Base-by-base conservation (phyloP, 805 yeast genomes). In the Ogataea trehaloabstinens region DNA sequence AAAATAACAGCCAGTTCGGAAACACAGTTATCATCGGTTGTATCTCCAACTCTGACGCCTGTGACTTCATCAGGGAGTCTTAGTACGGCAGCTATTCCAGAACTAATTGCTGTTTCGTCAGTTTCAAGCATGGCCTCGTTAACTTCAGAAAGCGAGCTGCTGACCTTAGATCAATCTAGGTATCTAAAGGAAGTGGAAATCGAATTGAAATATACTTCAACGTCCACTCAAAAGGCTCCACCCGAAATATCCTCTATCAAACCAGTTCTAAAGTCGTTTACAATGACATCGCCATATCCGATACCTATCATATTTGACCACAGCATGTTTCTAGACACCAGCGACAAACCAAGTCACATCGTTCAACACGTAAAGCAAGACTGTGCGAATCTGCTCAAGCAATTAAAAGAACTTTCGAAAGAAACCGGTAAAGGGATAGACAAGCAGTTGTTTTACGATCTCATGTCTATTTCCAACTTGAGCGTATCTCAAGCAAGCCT, bases 361-460 rank as follows among this genome's bases (percentile, higher is more conserved):
- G 33, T 49, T 6, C 28, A 28, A 12, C 35, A 35, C 24, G 36
- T 49, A 12, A 54, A 49, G 19, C 31, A 42, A n/a, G 32, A 45
- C 31, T 49, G 42, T 17, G 15, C 46, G 1, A 30, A 34, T 6
- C 45, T 47, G 20, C 34, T 52, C 16, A 20, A 24, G n/a, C 31
- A 43, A 16, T 37, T 52, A 27, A 48, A 44, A 22, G 30, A 21
- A 3, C 34, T 52, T n/a, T 34, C 56, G 1, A 38, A 37, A 28
- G 52, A 43, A 28, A 45, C 51, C 7, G 42, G 41, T 5, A 40
- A 46, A 21, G 59, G 59, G 13, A 37, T 54, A 11, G 56, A 51
- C 7, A 52, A 40, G 31, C 53, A 51, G 33, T 36, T 54, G 12
- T 52, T 44, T 31, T 42, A 46, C 31, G 59, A 54, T 30, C 27